Conservation (phyloP, 129 eudicot species). For the Oenanthe sinensis region DNA sequence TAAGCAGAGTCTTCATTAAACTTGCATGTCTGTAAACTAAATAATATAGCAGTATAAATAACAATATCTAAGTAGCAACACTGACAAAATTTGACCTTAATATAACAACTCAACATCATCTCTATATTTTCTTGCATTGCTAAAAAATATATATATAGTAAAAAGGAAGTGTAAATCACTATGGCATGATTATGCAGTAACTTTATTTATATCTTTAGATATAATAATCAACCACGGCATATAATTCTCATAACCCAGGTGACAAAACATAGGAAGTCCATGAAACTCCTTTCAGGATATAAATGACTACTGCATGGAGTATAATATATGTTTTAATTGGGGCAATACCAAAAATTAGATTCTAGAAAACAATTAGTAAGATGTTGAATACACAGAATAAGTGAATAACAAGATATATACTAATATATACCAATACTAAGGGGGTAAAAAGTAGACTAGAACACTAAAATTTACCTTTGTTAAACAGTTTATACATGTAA, state of each 20-base stretch:
- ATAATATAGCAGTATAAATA: background rate
- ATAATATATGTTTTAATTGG: background rate
- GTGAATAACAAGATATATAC: background rate
- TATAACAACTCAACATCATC: background rate
- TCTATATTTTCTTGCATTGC: background rate
- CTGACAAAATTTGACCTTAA: background rate
- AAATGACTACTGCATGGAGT: background rate
- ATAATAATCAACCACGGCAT: background rate
- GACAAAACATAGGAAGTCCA: background rate
- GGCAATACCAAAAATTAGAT: background rate
- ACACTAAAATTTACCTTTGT: constrained; percentile 54
- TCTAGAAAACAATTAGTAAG: background rate
- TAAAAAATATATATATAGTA: too few relatives aligned
- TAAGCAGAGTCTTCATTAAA: background rate
- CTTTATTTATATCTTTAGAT: background rate
- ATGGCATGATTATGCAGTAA: background rate
- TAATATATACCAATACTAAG: background rate
- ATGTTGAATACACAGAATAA: too few relatives aligned
- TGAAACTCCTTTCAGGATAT: background rate
- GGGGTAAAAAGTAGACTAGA: constrained; percentile 1
- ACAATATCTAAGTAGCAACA: background rate
- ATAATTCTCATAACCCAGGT: background rate
- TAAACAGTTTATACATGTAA: constrained; percentile 79
- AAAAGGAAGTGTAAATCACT: background rate
- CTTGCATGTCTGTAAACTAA: background rate